Conservation (phyloP, 73 alveolate genomes). For the Vitrella brassicaformis region DNA sequence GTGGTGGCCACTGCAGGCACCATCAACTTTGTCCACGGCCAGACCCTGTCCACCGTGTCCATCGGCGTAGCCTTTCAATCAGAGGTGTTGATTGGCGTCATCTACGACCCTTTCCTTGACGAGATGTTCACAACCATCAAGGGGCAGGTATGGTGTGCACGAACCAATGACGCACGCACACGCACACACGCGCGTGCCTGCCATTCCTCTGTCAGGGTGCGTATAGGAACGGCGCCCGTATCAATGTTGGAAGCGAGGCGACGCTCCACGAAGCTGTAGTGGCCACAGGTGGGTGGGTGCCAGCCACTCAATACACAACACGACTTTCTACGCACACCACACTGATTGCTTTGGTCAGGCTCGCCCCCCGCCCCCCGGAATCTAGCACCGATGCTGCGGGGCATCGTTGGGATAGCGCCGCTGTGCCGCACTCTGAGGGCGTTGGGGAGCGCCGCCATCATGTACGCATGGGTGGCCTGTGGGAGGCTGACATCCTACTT, state of each 20-base stretch:
- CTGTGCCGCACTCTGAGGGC: slow-evolving; percentile 3
- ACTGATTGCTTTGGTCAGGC: no score
- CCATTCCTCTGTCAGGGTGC: no score
- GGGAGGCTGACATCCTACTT: not conserved
- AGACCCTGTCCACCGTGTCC: not conserved
- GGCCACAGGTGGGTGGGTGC: no score
- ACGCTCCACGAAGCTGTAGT: not conserved
- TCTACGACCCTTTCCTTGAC: slow-evolving; percentile 28
- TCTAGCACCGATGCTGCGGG: not conserved
- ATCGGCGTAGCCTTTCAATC: not conserved
- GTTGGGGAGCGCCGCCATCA: slow-evolving; percentile 34
- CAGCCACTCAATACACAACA: no score
- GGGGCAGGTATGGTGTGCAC: no score
- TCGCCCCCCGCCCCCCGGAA: no score
- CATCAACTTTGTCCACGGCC: not conserved
- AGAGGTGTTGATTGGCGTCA: not conserved
- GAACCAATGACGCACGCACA: no score
- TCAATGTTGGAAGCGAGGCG: not conserved
- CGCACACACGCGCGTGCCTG: not conserved
- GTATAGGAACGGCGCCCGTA: not conserved
- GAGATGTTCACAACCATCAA: slow-evolving; percentile 10
- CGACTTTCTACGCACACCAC: no score
- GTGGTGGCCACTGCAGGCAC: no score
- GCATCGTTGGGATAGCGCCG: not conserved
- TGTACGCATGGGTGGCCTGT: slow-evolving; percentile 20